Conservation (phyloP, 1,284 basidiomycete genomes). For the Boletus holoroseus region DNA sequence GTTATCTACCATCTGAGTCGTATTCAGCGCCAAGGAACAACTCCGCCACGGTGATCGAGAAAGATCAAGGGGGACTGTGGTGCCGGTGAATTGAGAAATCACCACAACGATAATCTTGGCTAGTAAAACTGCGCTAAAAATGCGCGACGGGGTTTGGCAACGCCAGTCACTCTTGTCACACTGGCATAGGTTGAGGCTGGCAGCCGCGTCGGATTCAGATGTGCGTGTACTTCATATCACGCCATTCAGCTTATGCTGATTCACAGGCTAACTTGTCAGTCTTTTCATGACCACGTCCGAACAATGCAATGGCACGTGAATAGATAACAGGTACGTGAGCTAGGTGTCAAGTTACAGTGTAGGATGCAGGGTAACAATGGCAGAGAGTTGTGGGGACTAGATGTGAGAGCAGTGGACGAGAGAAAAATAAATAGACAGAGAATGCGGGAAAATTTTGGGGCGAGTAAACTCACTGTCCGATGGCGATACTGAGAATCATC, state of each 20-base stretch:
- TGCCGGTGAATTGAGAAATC: slow-evolving; percentile 23
- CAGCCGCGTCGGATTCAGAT: slow-evolving; percentile 8
- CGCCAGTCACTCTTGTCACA: slow-evolving; percentile 3
- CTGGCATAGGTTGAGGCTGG: slow-evolving; percentile 1
- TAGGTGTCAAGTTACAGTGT: slow-evolving; percentile 13
- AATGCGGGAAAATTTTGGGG: not conserved
- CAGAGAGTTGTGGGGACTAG: not conserved
- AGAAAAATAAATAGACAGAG: slow-evolving; percentile 8
- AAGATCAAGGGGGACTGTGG: not conserved
- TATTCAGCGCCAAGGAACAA: not conserved
- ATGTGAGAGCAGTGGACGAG: not conserved
- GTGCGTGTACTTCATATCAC: slow-evolving; percentile 13
- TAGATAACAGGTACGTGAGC: slow-evolving; percentile 13
- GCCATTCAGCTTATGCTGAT: not conserved
- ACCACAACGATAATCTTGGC: slow-evolving; percentile 17
- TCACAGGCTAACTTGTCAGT: slow-evolving; percentile 1
- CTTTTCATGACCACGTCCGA: slow-evolving; percentile 8
- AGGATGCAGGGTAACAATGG: not conserved
- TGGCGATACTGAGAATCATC: slow-evolving; percentile 1
- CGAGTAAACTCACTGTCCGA: not conserved
- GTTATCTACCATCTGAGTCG: slow-evolving; percentile 4
- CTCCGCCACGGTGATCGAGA: slow-evolving; percentile 15
- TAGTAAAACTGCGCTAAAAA: slow-evolving; percentile 3
- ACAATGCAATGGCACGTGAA: slow-evolving; percentile 7
- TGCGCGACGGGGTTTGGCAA: slow-evolving; percentile 16